phyloP scores from a whole-genome alignment of 176 grass and related monocot genomes.

The Coix lacrymajobi region DNA sequence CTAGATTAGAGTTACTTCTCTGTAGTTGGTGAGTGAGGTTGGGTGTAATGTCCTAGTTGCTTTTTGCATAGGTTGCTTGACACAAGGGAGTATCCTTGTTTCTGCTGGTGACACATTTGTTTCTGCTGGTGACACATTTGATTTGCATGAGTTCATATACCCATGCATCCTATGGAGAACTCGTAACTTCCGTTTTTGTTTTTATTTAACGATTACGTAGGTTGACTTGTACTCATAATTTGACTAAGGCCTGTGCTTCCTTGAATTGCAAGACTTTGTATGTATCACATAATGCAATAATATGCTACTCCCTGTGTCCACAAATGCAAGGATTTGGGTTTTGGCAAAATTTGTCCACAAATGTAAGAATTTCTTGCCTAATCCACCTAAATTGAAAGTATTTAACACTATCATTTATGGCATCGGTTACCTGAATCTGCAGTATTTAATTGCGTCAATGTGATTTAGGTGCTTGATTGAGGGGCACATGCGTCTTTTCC shows the following conservation, averaged over 20 bases:
- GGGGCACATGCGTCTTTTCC: neutral
- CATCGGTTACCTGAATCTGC: neutral
- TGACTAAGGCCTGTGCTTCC: neutral
- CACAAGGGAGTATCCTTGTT: constrained; percentile 16
- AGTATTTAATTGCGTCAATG: neutral
- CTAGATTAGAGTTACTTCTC: neutral
- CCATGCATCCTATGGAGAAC: neutral
- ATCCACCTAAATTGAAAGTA: neutral
- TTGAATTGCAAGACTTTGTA: neutral
- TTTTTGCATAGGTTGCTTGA: constrained; percentile 29
- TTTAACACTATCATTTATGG: neutral
- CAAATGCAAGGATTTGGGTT: neutral
- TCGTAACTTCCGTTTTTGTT: neutral
- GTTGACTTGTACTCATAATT: constrained; percentile 8
- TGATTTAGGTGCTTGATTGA: neutral
- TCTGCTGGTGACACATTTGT: constrained; percentile 24
- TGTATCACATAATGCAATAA: neutral
- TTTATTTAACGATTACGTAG: neutral
- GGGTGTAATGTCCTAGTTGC: constrained; percentile 11
- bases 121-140: constrained; percentile 4
- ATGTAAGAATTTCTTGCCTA: neutral
- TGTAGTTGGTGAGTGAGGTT: constrained; percentile 3
- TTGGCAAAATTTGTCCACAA: neutral
- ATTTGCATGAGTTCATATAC: neutral
- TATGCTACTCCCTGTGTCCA: neutral